Percentiles rank a stretch among this genome's conserved stretches.
These are phyloP conservation scores for Podaxis carcinomalis DNA, from an alignment of 768 basidiomycete genomes.

Conservation along the genomic window DNA sequence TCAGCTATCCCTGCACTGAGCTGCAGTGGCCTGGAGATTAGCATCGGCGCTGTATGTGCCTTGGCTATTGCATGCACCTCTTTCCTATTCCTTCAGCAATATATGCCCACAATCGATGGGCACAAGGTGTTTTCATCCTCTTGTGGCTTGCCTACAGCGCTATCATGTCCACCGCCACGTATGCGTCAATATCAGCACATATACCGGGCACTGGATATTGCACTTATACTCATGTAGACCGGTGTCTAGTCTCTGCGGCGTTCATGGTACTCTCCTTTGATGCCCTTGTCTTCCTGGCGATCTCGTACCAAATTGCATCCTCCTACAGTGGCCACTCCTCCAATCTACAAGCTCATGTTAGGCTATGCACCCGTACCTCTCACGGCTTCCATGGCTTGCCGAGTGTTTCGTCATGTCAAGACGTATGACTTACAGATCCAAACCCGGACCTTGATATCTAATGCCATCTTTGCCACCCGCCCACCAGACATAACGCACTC, in stretches of 20 bases:
- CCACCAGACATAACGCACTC: too few relatives aligned
- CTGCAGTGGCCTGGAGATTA: neutral
- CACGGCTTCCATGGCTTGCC: conserved; percentile 3
- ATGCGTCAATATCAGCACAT: conserved; percentile 16
- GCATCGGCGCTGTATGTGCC: neutral
- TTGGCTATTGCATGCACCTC: neutral
- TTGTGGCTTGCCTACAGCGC: conserved; percentile 13
- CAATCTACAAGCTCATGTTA: neutral
- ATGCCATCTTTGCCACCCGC: too few relatives aligned
- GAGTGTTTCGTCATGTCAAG: conserved; percentile 2
- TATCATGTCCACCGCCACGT: conserved; percentile 20
- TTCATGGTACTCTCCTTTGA: conserved; percentile 25
- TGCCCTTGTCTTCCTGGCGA: conserved; percentile 31
- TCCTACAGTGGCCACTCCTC: conserved; percentile 9
- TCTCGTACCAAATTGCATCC: conserved; percentile 24
- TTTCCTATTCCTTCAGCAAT: neutral
- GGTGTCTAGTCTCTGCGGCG: conserved; percentile 19
- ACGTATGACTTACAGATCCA: too few relatives aligned
- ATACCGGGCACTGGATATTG: conserved; percentile 31
- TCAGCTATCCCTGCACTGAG: neutral
- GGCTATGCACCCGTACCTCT: neutral
- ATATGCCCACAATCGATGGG: neutral
- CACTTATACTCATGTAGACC: conserved; percentile 18
- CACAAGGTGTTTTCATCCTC: neutral
- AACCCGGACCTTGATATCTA: too few relatives aligned